Evolutionary conservation across 441 rosid species (phyloP), one percentile per base, ranked within the genome.

Genomic region (Croton setiger): DNA sequence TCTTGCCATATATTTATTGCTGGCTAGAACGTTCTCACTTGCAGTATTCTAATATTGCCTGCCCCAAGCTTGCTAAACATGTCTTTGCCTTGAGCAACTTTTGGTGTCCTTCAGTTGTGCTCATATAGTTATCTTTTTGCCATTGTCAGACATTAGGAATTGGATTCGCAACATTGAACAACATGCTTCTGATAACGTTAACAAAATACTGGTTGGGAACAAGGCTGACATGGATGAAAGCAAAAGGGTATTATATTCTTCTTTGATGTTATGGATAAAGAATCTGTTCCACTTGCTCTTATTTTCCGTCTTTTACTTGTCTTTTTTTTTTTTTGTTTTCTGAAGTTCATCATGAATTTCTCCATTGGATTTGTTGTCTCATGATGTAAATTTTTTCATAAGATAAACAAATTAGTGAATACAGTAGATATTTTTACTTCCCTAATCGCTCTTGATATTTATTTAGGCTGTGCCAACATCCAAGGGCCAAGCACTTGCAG

Each of bases 191-290:
- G 96, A 91, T 72, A 87, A 85, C 73, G 97, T 87, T 57, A 91
- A 87, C 92, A 91, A 91, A 86, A 84, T 89, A 77, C 76, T 91
- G 64, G 92, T 91, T 39, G 96, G 97, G 56, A 91, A 91, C 83
- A 91, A 91, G 80, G 96, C 97, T 33, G 97, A 91, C 72, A 91
- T 89, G 93, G 97, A 89, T 69, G 97, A 89, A 76, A 89, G 96
- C 88, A 89, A 91, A 87, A 82, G 96, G 88, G 97, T 87, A 60
- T 61, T 77, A 3, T 66, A 6, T 33, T 48, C 36, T 8, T 13
- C 31, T 49, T 6, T 36, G 23, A 58, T 51, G 57, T 60, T 48
- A 27, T 68, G n/a, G 39, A 15, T 62, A 54, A 45, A 9, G 20
- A 3, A 2, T 7, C 15, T 13, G 15, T 64, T 37, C n/a, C 36